These are phyloP conservation scores for Zygoascus ofunaensis DNA, from an alignment of 805 yeast species.

Conservation along the genomic window DNA sequence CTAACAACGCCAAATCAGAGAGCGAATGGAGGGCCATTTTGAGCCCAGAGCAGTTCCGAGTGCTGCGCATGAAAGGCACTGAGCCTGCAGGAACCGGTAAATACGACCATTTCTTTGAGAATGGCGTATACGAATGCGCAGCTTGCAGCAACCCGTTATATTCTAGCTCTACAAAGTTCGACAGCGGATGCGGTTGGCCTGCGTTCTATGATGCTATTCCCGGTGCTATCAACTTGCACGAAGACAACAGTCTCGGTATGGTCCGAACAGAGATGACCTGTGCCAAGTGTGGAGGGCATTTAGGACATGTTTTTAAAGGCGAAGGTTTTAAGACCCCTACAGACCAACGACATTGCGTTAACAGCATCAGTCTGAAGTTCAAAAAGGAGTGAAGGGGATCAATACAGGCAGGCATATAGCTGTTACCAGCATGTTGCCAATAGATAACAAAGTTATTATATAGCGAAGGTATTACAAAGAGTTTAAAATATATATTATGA, in stretches of 20 bases:
- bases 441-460: too few species aligned
- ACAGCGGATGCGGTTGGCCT: conserved; percentile 97
- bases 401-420: not conserved
- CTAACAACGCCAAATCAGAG: conserved; percentile 29
- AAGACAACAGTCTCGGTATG: conserved; percentile 68
- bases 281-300: conserved; percentile 80
- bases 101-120: conserved; percentile 39
- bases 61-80: conserved; percentile 66
- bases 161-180: conserved; percentile 70
- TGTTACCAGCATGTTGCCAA: not conserved
- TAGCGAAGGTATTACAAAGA: too few species aligned
- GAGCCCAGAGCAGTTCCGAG: conserved; percentile 66
- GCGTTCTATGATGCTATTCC: conserved; percentile 88
- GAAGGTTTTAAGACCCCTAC: conserved; percentile 89
- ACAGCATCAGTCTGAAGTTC: conserved; percentile 72
- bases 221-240: conserved; percentile 54
- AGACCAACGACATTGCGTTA: conserved; percentile 91
- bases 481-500: too few species aligned
- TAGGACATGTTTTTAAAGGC: conserved; percentile 91
- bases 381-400: not conserved
- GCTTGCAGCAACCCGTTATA: conserved; percentile 80
- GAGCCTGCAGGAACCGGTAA: conserved; percentile 61
- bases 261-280: conserved; percentile 84
- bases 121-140: conserved; percentile 74
- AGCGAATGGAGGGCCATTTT: conserved; percentile 75